These are phyloP conservation scores for Phytophthora hybrid DNA, from an alignment of 352 stramenopile genomes.

Conservation along the genomic window DNA sequence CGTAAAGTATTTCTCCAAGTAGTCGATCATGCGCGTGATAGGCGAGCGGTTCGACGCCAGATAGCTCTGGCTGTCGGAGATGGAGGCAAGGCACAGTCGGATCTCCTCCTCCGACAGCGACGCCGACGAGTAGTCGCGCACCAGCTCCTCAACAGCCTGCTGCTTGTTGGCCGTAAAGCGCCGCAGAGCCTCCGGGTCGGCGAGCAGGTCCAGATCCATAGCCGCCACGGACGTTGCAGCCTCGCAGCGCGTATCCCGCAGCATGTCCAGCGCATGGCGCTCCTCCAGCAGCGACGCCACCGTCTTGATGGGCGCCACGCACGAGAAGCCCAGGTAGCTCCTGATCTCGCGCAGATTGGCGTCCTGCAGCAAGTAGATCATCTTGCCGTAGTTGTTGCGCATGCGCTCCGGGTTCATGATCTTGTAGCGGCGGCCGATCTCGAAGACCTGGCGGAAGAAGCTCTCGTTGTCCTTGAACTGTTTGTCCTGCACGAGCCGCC, in stretches of 20 bases:
- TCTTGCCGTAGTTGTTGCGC: constrained; percentile 94
- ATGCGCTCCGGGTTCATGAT: constrained; percentile 94
- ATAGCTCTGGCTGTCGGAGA: constrained; percentile 69
- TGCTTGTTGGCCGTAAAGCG: constrained; percentile 42
- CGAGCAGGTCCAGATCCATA: constrained; percentile 20
- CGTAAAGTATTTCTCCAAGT: constrained; percentile 65
- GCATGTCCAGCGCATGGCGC: constrained; percentile 64
- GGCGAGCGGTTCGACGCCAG: constrained; percentile 63
- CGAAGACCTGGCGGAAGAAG: constrained; percentile 88
- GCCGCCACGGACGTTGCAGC: constrained; percentile 65
- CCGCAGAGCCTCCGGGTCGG: constrained; percentile 25
- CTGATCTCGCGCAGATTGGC: constrained; percentile 78
- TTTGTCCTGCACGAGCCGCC: constrained; percentile 60
- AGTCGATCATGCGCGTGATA: constrained; percentile 73
- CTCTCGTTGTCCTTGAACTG: constrained; percentile 81
- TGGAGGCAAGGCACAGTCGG: constrained; percentile 55
- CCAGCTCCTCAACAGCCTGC: constrained; percentile 45
- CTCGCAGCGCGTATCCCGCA: constrained; percentile 76
- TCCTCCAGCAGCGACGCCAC: constrained; percentile 82
- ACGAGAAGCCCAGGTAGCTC: constrained; percentile 83
- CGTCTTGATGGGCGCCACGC: constrained; percentile 71
- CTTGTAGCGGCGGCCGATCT: constrained; percentile 95
- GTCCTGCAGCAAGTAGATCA: constrained; percentile 96
- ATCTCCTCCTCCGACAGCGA: constrained; percentile 66
- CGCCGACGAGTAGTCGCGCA: constrained; percentile 57